Base-by-base conservation (phyloP, 192 early-diverging fungal species). In the Ramicandelaber brevisporus region DNA sequence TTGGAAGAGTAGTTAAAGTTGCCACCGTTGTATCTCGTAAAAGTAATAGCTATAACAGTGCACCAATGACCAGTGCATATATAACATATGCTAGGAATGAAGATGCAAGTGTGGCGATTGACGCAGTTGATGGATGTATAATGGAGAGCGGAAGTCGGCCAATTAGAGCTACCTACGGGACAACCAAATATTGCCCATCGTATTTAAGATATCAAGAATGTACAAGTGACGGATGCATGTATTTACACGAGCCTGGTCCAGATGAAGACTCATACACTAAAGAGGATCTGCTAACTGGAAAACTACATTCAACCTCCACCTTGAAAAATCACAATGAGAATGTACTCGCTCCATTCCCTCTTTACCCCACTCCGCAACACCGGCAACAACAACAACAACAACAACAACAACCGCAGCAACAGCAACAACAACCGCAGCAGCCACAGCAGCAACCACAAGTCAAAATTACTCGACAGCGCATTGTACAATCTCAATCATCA, bases 181-280 rank as follows among this genome's bases (percentile, higher is more conserved):
- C 89, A 5, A 99, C 93, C 20, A 95, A 95, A 43, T 99, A 99
- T 53, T 99, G 93, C 43, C 75, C 86, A 3, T 88, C 80, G 46
- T 99, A 83, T 46, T 49, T 99, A 33, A 74, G 85, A 20, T 74
- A 68, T 40, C 76, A 85, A 37, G 44, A 62, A 3, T 98, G 93
- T 48, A 82, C 78, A 42, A 95, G 90, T 46, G 73, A 78, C 1
- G 69, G 63, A 7, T 98, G 93, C 46, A 85, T 87, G 68, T 95
- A 84, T 48, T 43, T 98, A 30, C 93, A 98, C 54, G 83, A 88
- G 45, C 69, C 73, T 15, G 81, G 82, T 5, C 74, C 83, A 34
- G 85, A 89, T 42, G 84, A 80, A 1, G 87, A 90, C 27, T 80
- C 78, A 33, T 84, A 73, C 37, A 79, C 71, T 3, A 86, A 85